Base-by-base conservation (phyloP, 2,329 filamentous ascomycete genomes). In the Fusarium cicatricum region DNA sequence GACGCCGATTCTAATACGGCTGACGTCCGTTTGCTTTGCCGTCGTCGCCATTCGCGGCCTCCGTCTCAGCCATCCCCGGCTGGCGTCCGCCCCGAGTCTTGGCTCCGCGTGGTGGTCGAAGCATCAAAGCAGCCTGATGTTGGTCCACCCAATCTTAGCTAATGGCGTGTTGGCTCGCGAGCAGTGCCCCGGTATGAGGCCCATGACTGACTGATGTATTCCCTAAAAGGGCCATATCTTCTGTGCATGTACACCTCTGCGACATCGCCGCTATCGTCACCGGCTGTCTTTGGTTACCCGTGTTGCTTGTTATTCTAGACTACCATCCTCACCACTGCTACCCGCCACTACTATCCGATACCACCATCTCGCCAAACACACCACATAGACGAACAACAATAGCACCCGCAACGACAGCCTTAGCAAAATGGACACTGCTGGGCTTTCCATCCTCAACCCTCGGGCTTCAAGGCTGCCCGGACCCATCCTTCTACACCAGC, bases 401-500 rank as follows among this genome's bases (percentile, higher is more conserved):
- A 53, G 38, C 42, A 46, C 28, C 31, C n/a, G 19, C 38, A 34
- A 36, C 33, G 46, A 29, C 29, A 51, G 26, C 32, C 17, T 21
- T 42, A 44, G 21, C 47, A 62, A 39, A 32, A 75, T 74, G 72
- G 66, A 71, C 31, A 26, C 53, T 28, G 39, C 52, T 26, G 57
- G 62, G 29, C 67, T 79, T 28, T 82, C 81, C 10, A 74, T 84
- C 40, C 67, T 81, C 57, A 84, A 84, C 65, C 71, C 79, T 10
- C 66, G 69, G 21, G 75, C 81, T 11, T 55, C 52, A 12, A 72
- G 67, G 50, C 63, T 82, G 6, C 64, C 74, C 1, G 82, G 82
- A 1, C 79, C 82, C 17, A 51, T 54, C 11, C 71, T 83, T 39
- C 71, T 85, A 32, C 81, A 85, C 71, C 73, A 90, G 10, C 80